Evolutionary conservation across 306 rosid species (phyloP), one percentile per base, ranked within the genome.

Genomic region (Rosa rugosa): DNA sequence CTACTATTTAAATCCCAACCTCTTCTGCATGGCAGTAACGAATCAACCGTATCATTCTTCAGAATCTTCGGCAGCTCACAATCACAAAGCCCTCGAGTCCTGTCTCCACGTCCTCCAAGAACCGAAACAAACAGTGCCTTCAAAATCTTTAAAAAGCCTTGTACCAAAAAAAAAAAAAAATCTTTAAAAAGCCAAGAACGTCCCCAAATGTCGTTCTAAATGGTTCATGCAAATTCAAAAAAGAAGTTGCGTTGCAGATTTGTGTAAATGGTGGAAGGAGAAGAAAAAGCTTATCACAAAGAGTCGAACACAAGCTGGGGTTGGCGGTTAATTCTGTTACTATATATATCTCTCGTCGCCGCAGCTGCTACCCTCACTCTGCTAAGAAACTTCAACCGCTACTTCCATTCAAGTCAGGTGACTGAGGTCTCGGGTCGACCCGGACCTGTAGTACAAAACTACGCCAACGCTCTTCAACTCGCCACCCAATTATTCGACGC

Each of bases 401-500:
- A 77, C 53, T 62, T 75, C 60, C 20, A 42, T 38, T 62, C 84
- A 17, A 5, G 71, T 41, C 31, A 64, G 45, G 70, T 31, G 36
- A 31, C 36, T 31, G 3, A 31, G 36, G 0, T 34, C 60, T 49
- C 75, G 0, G 11, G 69, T 44, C 67, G n/a, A 5, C 83, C 82
- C 42, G 80, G 84, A 76, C 68, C 75, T 54, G 17, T 91, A 8
- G 83, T 82, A 5, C 80, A 80, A 20, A 74, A 82, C 76, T 89
- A 91, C 41, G 82, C 87, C 22, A 63, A 80, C 10, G 84, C 84
- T 75, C 84, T 80, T 59, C n/a, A 14, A 42, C 36, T 88, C 73
- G 82, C 93, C 51, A 68, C 90, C 57, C 91, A 78, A 59, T 92
- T 90, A 81, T 87, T 90, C 2, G 91, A 92, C 53, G 27, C 77